These are phyloP conservation scores for Ramaria rubella DNA, from an alignment of 768 basidiomycete genomes.

Conservation along the genomic window DNA sequence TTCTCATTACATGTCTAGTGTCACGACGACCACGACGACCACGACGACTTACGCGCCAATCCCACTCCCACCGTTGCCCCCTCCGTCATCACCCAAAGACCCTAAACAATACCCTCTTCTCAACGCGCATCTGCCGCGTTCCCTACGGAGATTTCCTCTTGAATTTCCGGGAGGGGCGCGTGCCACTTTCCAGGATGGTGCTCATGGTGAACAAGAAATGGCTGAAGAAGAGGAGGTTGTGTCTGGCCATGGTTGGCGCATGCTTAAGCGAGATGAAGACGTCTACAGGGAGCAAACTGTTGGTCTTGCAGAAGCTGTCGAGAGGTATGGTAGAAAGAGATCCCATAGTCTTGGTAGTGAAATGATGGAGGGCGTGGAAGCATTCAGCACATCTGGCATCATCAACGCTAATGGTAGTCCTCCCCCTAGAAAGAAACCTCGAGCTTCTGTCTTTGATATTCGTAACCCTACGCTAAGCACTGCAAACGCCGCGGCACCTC, in stretches of 20 bases:
- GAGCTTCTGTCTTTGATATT: constrained; percentile 46
- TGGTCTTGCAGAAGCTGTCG: constrained; percentile 72
- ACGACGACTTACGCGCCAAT: constrained; percentile 90
- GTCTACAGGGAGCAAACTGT: constrained; percentile 45
- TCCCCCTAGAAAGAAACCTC: constrained; percentile 73
- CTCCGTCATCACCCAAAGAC: constrained; percentile 66
- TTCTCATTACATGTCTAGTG: constrained; percentile 37
- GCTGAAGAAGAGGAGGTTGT: constrained; percentile 63
- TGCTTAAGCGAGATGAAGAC: constrained; percentile 62
- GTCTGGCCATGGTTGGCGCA: constrained; percentile 66
- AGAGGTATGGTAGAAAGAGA: constrained; percentile 66
- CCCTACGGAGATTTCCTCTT: constrained; percentile 67
- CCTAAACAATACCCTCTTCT: constrained; percentile 75
- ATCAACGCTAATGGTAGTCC: constrained; percentile 40
- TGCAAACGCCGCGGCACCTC: constrained; percentile 61
- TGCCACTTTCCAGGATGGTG: constrained; percentile 68
- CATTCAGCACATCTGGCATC: constrained; percentile 17
- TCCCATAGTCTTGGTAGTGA: constrained; percentile 39
- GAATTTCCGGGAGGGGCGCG: constrained; percentile 75
- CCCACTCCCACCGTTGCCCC: constrained; percentile 64
- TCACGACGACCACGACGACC: constrained; percentile 87
- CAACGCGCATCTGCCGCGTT: constrained; percentile 66
- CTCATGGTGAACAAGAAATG: constrained; percentile 56
- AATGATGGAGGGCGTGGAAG: constrained; percentile 64
- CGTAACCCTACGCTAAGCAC: constrained; percentile 32